phyloP scores from a whole-genome alignment of 2,329 filamentous ascomycete genomes.

The Fusarium ramigenum region DNA sequence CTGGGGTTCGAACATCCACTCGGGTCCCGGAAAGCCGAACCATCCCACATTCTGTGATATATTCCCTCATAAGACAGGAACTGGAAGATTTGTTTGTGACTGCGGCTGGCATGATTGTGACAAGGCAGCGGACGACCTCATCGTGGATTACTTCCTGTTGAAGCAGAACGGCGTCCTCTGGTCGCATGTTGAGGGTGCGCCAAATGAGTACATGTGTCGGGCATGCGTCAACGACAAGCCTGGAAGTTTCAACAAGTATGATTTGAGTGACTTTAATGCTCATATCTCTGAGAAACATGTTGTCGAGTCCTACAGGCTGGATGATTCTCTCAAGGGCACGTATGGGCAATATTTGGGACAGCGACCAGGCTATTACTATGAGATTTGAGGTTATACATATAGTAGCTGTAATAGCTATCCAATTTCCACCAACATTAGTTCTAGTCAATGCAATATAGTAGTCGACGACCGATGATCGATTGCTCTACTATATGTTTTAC shows the following conservation, averaged over 20 bases:
- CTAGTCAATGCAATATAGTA: too few relatives aligned
- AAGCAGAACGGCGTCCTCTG: not conserved
- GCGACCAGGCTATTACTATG: too few relatives aligned
- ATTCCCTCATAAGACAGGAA: not conserved
- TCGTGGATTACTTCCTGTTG: not conserved
- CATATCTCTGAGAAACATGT: not conserved
- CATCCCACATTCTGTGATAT: not conserved
- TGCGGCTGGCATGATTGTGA: not conserved
- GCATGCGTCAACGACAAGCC: not conserved
- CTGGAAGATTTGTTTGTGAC: not conserved
- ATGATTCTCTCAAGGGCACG: not conserved
- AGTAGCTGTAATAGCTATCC: too few relatives aligned
- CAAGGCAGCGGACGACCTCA: not conserved
- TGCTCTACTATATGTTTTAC: too few relatives aligned
- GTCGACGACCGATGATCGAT: too few relatives aligned
- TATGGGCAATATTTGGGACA: not conserved
- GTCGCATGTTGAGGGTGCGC: not conserved
- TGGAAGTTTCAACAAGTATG: not conserved
- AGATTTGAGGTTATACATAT: too few relatives aligned
- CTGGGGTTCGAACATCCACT: not conserved
- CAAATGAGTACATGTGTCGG: not conserved
- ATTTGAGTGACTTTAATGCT: not conserved
- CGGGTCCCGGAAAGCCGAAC: fast-evolving
- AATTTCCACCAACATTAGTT: too few relatives aligned
- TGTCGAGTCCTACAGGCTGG: too few relatives aligned